phyloP scores from a whole-genome alignment of 345 rosid species.

The Brassica cretica region DNA sequence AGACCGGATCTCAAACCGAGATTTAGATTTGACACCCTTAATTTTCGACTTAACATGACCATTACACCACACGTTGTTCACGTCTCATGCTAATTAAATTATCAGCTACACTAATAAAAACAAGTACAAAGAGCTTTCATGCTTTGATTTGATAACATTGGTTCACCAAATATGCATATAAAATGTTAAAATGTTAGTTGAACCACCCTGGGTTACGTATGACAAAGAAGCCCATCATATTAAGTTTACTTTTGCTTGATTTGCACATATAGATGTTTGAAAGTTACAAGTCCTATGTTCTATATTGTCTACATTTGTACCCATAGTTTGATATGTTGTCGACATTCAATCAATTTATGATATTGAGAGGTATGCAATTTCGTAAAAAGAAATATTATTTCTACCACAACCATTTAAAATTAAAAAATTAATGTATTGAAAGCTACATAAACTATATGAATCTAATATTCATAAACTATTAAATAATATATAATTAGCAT shows the following conservation, averaged over 20 bases:
- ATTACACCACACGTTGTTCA: constrained; percentile 7
- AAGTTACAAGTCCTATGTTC: constrained; percentile 26
- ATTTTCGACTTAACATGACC: constrained; percentile 5
- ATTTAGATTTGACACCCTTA: not conserved
- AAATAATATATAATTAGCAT: too few relatives aligned
- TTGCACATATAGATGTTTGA: constrained; percentile 35
- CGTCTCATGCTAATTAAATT: not conserved
- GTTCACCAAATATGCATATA: constrained; percentile 35
- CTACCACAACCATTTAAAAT: not conserved
- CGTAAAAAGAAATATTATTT: constrained; percentile 12
- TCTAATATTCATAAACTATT: too few relatives aligned
- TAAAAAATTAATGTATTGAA: too few relatives aligned
- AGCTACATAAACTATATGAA: too few relatives aligned
- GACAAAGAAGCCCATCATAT: constrained; percentile 23
- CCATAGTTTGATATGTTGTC: constrained; percentile 18
- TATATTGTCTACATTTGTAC: constrained; percentile 23
- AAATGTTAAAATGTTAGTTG: constrained; percentile 30
- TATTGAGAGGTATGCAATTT: constrained; percentile 15
- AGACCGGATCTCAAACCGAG: not conserved
- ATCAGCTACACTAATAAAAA: constrained; percentile 9
- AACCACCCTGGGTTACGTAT: constrained; percentile 31
- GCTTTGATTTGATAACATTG: constrained; percentile 22
- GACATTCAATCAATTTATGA: constrained; percentile 3
- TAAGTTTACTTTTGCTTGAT: constrained; percentile 41
- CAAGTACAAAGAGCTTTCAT: constrained; percentile 24